These are phyloP conservation scores for Nemania diffusa DNA, from an alignment of 2,329 filamentous ascomycete species.

Conservation along the genomic window DNA sequence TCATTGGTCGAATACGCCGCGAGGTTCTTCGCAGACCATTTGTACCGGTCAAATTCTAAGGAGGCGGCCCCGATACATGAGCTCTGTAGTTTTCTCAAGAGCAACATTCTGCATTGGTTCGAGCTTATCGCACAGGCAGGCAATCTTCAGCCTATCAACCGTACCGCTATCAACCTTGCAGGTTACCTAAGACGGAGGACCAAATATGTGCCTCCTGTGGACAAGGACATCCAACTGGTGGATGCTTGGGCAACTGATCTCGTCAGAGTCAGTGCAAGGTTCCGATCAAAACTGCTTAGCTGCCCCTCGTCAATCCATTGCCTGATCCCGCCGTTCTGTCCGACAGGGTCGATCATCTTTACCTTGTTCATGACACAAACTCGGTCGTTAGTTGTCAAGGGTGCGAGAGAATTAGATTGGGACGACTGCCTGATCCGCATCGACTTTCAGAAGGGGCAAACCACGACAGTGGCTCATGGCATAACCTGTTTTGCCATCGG, in stretches of 20 bases:
- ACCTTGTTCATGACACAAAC: slow-evolving; percentile 36
- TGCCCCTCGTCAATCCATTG: slow-evolving; percentile 50
- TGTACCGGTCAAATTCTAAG: slow-evolving; percentile 37
- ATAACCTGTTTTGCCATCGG: slow-evolving; percentile 47
- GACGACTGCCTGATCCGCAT: slow-evolving; percentile 50
- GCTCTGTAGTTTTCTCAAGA: slow-evolving; percentile 69
- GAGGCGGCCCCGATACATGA: slow-evolving; percentile 59
- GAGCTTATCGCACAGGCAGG: slow-evolving; percentile 45
- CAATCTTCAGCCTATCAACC: slow-evolving; percentile 41
- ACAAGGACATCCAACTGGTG: slow-evolving; percentile 40
- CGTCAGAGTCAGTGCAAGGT: slow-evolving; percentile 49
- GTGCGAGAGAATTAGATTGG: slow-evolving; percentile 41
- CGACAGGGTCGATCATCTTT: slow-evolving; percentile 47
- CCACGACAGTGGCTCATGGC: slow-evolving; percentile 44
- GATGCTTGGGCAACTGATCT: slow-evolving; percentile 49
- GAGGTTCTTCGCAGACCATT: slow-evolving; percentile 44
- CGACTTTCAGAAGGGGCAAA: slow-evolving; percentile 43
- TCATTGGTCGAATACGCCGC: slow-evolving; percentile 43
- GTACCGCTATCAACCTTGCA: slow-evolving; percentile 48
- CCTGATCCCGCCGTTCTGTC: slow-evolving; percentile 50
- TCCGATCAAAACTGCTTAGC: slow-evolving; percentile 44
- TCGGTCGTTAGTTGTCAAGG: slow-evolving; percentile 29
- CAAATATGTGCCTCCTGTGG: slow-evolving; percentile 41
- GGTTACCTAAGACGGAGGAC: slow-evolving; percentile 43
- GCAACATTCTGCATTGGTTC: slow-evolving; percentile 49